Base-by-base conservation (phyloP, 2,329 filamentous ascomycete species). In the Cordyceps tenuipes region DNA sequence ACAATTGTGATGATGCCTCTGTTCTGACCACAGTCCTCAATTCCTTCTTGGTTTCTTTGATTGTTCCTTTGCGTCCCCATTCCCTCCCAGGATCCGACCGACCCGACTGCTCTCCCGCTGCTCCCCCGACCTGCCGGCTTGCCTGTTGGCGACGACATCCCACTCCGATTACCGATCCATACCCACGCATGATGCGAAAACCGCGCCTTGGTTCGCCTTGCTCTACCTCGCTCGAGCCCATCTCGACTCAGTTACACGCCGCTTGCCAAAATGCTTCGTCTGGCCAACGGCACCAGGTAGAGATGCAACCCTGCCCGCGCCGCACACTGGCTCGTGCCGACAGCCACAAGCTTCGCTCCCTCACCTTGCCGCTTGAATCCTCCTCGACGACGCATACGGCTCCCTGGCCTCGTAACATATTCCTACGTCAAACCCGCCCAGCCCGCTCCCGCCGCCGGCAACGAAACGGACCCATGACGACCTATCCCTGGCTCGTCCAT, bases 401-500 rank as follows among this genome's bases (percentile, higher is more conserved):
- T 23, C 55, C 3, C 12, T n/a, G 19, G 26, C 29, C 43, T 21
- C 52, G 17, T 6, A 17, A 26, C 15, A 26, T 23, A n/a, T 31
- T 54, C 31, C 44, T 44, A 55, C 51, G 19, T 9, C 21, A 44
- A 53, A 31, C 46, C 6, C 17, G 51, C 13, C 46, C 44, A 19
- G 47, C 47, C 13, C 44, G 49, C 17, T 54, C 55, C 9, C 49
- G 60, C 21, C 55, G 50, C 49, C 60, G 54, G 17, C 34, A 36
- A 2, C 49, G 46, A 15, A 17, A 17, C 31, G 17, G 21, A 21
- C 23, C 46, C 31, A 9, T 39, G 36, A 9, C 36, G 2, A 17
- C 52, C n/a, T 57, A 56, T 46, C 26, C 49, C 15, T 41, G 63
- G 36, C 48, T 62, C n/a, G 58, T 65, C 46, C 62, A 65, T 49